Conservation (phyloP, 1,139 yeast species). For the Debaryomyces psychrophilus region DNA sequence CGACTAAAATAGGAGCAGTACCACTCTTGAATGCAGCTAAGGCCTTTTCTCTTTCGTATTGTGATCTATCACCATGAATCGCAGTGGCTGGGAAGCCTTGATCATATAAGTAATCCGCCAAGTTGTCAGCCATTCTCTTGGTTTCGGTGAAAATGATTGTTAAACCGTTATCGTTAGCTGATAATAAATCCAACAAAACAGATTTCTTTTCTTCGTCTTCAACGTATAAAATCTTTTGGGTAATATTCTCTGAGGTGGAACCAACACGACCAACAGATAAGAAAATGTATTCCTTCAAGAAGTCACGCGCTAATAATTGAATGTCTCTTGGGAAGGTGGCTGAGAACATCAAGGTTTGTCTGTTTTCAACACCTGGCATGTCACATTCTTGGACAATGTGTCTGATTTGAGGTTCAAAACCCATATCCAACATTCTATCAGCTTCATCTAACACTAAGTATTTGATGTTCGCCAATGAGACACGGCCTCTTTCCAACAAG, state of each 20-base stretch:
- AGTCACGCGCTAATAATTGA: slow-evolving; percentile 95
- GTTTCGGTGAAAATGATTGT: slow-evolving; percentile 97
- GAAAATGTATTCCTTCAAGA: slow-evolving; percentile 93
- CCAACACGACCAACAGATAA: slow-evolving; percentile 98
- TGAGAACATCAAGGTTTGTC: slow-evolving; percentile 98
- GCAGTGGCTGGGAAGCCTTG: slow-evolving; percentile 97
- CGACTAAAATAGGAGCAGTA: slow-evolving; percentile 88
- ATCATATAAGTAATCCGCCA: slow-evolving; percentile 87
- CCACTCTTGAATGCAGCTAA: slow-evolving; percentile 86
- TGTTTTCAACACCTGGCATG: slow-evolving; percentile 87
- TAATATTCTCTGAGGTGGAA: slow-evolving; percentile 95
- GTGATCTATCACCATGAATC: slow-evolving; percentile 98
- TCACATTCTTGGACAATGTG: slow-evolving; percentile 97
- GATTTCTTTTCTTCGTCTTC: slow-evolving; percentile 96
- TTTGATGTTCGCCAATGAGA: slow-evolving; percentile 86
- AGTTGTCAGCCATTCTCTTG: slow-evolving; percentile 96
- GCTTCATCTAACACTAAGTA: slow-evolving; percentile 98
- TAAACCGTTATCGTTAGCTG: slow-evolving; percentile 78
- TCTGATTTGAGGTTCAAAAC: slow-evolving; percentile 99
- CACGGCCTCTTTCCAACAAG: slow-evolving; percentile 90
- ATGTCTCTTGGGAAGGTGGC: slow-evolving; percentile 99
- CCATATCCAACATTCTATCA: slow-evolving; percentile 99
- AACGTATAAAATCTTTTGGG: slow-evolving; percentile 90
- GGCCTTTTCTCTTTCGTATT: slow-evolving; percentile 97
- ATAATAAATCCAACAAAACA: slow-evolving; percentile 82